Percentiles rank a stretch among this genome's conserved stretches.
Conservation (phyloP, 2,329 filamentous ascomycete genomes). For the Phaeophleospora eucalypticola region DNA sequence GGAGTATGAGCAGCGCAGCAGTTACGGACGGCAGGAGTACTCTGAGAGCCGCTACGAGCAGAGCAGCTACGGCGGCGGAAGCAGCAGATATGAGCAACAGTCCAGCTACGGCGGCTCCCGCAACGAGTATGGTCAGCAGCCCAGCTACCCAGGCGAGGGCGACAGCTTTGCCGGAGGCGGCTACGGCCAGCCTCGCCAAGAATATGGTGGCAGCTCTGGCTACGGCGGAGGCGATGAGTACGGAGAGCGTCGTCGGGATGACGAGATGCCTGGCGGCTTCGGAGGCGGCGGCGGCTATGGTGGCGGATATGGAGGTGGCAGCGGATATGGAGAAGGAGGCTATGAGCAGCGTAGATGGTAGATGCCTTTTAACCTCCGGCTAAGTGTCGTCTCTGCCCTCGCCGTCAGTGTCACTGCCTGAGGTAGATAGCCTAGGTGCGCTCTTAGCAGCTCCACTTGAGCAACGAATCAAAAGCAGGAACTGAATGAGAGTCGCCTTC, state of each 20-base stretch:
- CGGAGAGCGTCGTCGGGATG: slow-evolving; percentile 11
- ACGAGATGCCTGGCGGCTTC: slow-evolving; percentile 12
- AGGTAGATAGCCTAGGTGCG: too few relatives aligned
- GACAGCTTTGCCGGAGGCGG: slow-evolving; percentile 1
- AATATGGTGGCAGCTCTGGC: slow-evolving; percentile 7
- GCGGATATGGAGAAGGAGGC: slow-evolving; percentile 8
- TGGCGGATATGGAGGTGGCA: slow-evolving; percentile 8
- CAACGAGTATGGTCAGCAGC: slow-evolving; percentile 6
- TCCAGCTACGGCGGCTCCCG: slow-evolving; percentile 17
- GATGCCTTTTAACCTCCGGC: too few relatives aligned
- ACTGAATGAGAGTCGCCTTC: too few relatives aligned
- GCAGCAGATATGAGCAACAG: slow-evolving; percentile 11
- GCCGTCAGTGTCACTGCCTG: too few relatives aligned
- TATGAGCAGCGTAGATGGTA: slow-evolving; percentile 8
- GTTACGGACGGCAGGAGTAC: slow-evolving; percentile 23
- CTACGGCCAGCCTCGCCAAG: background rate
- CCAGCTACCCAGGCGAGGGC: background rate
- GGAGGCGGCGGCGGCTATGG: slow-evolving; percentile 5
- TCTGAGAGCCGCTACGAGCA: slow-evolving; percentile 20
- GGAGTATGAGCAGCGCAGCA: slow-evolving; percentile 13
- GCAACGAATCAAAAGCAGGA: too few relatives aligned
- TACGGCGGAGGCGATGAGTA: slow-evolving; percentile 11
- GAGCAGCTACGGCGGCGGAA: slow-evolving; percentile 4
- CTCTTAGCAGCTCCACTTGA: too few relatives aligned
- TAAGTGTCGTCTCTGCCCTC: too few relatives aligned